Base-by-base conservation (phyloP, 2,329 filamentous ascomycete genomes). In the Sclerotinia glacialis region DNA sequence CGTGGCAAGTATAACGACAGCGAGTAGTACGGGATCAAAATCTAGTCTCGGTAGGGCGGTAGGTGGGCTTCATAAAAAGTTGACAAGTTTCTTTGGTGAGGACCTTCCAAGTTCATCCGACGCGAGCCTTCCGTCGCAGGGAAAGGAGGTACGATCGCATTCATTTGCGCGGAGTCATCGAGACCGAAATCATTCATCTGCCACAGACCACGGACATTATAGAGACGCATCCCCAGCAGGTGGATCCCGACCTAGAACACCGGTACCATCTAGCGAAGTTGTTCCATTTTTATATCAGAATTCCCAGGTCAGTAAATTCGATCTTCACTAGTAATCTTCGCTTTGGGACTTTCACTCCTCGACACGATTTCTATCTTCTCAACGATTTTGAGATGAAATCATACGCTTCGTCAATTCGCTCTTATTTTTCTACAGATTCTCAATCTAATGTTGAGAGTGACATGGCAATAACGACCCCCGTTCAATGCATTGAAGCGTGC, bases 261-360 rank as follows among this genome's bases (percentile, higher is more conserved):
- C 93, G 16, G 83, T 93, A 62, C 91, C 91, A 52, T 92, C 91
- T 16, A 95, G 92, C 74, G 94, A 98, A 78, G 93, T 99, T 67
- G 95, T 96, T 49, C 95, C 95, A n/a, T 99, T 97, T 84, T 84
- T 96, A 69, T 98, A 95, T 76, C 95, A 98, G 78, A 92, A 95
- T 76, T 85, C 85, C 71, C 86, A 91, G 80, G 89, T 91, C 78
- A 81, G 87, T 34, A 58, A 55, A 66, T 63, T 63, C 58, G 58
- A 55, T 66, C 58, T 66, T 54, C 56, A 63, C 50, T 55, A 52
- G 46, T 47, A 55, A 63, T 63, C 54, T 31, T 65, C 64, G 52
- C 40, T 26, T 28, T 44, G 28, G 49, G 44, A 26, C 63, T 59
- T 53, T 60, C 18, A 61, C 18, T 65, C 34, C 18, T 21, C 18